These are phyloP conservation scores for Xylaria palmicola DNA, from an alignment of 495 filamentous ascomycete genomes.

Conservation along the genomic window DNA sequence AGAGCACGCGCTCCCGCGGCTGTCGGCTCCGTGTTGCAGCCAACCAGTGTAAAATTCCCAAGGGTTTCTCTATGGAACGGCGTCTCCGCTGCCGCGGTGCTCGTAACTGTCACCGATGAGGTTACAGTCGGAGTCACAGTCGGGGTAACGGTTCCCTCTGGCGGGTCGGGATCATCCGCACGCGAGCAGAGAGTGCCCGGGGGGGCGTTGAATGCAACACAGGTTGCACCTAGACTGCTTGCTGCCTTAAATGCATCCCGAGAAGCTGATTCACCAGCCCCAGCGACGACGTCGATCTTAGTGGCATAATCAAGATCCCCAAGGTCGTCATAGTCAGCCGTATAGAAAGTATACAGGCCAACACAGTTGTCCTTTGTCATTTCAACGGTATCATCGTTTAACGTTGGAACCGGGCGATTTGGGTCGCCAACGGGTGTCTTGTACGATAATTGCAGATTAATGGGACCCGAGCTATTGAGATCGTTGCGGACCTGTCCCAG, in stretches of 20 bases:
- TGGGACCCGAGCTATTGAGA: conserved; percentile 36
- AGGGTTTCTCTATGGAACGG: conserved; percentile 34
- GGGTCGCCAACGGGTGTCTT: conserved; percentile 43
- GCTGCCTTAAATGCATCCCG: conserved; percentile 43
- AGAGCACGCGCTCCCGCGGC: conserved; percentile 37
- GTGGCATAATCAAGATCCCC: conserved; percentile 48
- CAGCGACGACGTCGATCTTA: conserved; percentile 48
- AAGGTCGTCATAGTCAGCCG: conserved; percentile 44
- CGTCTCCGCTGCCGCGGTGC: conserved; percentile 32
- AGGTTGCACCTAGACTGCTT: conserved; percentile 40
- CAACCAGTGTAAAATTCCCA: conserved; percentile 41
- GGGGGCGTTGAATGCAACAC: conserved; percentile 38
- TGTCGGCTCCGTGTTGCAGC: conserved; percentile 49
- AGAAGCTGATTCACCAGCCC: conserved; percentile 28
- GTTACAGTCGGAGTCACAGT: conserved; percentile 19
- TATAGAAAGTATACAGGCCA: conserved; percentile 55
- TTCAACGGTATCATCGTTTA: conserved; percentile 40
- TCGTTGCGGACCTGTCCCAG: conserved; percentile 49
- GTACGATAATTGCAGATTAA: conserved; percentile 47
- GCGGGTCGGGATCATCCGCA: conserved; percentile 13
- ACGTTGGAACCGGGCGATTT: conserved; percentile 47
- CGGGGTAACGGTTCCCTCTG: conserved; percentile 9
- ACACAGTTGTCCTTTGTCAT: conserved; percentile 52
- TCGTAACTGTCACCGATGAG: conserved; percentile 25
- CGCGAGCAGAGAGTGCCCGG: conserved; percentile 27